Conservation (phyloP, 176 grass and related monocot species). For the Oryza glumipatula region DNA sequence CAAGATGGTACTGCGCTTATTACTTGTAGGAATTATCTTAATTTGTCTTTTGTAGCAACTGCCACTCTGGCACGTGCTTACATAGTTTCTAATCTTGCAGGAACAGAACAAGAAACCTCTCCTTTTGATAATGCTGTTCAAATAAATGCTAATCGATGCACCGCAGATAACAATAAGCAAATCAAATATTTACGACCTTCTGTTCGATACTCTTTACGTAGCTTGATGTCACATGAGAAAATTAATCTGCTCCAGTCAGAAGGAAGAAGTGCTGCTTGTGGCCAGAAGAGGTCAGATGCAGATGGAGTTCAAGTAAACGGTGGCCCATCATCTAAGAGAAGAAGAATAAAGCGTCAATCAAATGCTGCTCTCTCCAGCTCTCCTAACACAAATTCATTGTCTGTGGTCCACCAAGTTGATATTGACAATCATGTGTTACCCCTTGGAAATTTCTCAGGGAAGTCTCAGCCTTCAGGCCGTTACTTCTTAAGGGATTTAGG, state of each 20-base stretch:
- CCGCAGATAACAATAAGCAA: background rate
- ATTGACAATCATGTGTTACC: constrained; percentile 24
- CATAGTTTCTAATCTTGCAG: constrained; percentile 41
- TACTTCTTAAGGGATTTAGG: constrained; percentile 48
- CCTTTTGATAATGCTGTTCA: constrained; percentile 41
- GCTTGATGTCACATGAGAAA: constrained; percentile 28
- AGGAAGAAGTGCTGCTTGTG: constrained; percentile 10
- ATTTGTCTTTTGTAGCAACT: constrained; percentile 25
- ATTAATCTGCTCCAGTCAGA: constrained; percentile 28
- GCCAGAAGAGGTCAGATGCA: constrained; percentile 39
- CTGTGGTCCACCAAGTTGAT: constrained; percentile 22
- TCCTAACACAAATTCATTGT: constrained; percentile 35
- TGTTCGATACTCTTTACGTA: constrained; percentile 35
- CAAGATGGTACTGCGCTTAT: constrained; percentile 42
- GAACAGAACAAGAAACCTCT: constrained; percentile 39
- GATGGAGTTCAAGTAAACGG: constrained; percentile 38
- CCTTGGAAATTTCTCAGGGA: constrained; percentile 37
- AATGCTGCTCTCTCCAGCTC: constrained; percentile 19
- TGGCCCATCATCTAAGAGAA: constrained; percentile 36
- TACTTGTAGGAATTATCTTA: constrained; percentile 30
- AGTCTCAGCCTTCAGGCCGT: constrained; percentile 33
- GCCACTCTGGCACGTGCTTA: constrained; percentile 23
- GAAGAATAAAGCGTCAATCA: constrained; percentile 30
- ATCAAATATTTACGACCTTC: constrained; percentile 19
- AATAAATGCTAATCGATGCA: constrained; percentile 43